phyloP scores from a whole-genome alignment of 352 stramenopile species.

The Poterioochromonas sp. region DNA sequence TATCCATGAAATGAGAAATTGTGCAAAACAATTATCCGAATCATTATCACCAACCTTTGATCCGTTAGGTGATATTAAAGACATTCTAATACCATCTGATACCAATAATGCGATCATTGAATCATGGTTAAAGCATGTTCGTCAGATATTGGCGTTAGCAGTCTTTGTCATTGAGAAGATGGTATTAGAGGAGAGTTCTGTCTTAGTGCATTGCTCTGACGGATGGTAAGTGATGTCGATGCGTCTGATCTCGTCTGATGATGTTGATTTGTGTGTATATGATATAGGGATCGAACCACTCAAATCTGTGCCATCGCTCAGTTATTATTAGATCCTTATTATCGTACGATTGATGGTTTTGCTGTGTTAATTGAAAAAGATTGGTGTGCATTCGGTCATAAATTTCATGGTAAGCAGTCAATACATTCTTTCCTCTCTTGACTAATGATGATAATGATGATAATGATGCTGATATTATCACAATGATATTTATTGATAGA shows the following conservation, averaged over 20 bases:
- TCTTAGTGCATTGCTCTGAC: constrained; percentile 24
- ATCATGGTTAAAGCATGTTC: not conserved
- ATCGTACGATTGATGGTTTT: constrained; percentile 67
- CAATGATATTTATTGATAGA: too few species aligned
- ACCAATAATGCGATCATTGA: not conserved
- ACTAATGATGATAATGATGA: too few species aligned
- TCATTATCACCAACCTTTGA: not conserved
- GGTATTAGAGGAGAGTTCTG: too few species aligned
- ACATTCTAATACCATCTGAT: not conserved
- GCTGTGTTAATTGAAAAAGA: constrained; percentile 72
- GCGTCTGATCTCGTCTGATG: constrained; percentile 67
- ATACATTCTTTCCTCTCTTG: constrained; percentile 57
- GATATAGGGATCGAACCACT: constrained; percentile 67
- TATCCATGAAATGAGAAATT: constrained; percentile 22
- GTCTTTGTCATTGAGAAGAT: not conserved
- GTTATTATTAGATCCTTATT: constrained; percentile 71
- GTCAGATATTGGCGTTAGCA: not conserved
- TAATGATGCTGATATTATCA: too few species aligned
- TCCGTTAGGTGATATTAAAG: not conserved
- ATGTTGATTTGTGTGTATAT: constrained; percentile 55
- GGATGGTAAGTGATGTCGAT: not conserved
- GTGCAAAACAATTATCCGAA: not conserved
- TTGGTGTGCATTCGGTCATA: constrained; percentile 69
- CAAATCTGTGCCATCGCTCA: constrained; percentile 71
- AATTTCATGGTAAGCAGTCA: too few species aligned